Evolutionary conservation across 1,284 basidiomycete species (phyloP).

Genomic region (Ustilago loliicola): DNA sequence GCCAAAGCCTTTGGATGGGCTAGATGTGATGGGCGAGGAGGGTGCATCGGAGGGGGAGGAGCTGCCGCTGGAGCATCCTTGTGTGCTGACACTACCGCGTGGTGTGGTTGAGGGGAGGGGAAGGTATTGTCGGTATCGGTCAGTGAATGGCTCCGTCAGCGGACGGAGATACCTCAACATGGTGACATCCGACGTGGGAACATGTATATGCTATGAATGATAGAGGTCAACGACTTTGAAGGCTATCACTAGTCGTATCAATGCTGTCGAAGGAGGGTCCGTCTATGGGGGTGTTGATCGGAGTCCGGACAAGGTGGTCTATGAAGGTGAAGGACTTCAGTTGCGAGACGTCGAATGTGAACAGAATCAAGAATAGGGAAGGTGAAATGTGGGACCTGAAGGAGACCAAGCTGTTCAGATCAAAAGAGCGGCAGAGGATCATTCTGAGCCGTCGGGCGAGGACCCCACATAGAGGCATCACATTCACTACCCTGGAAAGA

Average conservation of each 20-base stretch:
- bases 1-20: background rate
- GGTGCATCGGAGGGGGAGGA: conserved; percentile 1
- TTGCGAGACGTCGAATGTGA: background rate
- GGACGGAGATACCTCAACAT: conserved; percentile 32
- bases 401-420: background rate
- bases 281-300: background rate
- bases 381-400: background rate
- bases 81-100: conserved; percentile 28
- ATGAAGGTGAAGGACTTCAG: background rate
- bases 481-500: background rate
- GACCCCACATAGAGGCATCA: background rate
- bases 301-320: background rate
- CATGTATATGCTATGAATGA: background rate
- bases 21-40: background rate
- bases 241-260: background rate
- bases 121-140: conserved; percentile 30
- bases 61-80: conserved; percentile 3
- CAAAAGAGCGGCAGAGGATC: background rate
- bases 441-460: background rate
- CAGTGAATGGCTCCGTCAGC: conserved; percentile 27
- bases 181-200: background rate
- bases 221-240: background rate
- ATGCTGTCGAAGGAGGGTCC: background rate
- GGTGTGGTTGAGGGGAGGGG: conserved; percentile 32
- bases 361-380: background rate